A percentile compares a stretch with the other conserved stretches of the same genome.
Evolutionary conservation across 305 asterid species (phyloP).

Genomic region (Plantago rigida): DNA sequence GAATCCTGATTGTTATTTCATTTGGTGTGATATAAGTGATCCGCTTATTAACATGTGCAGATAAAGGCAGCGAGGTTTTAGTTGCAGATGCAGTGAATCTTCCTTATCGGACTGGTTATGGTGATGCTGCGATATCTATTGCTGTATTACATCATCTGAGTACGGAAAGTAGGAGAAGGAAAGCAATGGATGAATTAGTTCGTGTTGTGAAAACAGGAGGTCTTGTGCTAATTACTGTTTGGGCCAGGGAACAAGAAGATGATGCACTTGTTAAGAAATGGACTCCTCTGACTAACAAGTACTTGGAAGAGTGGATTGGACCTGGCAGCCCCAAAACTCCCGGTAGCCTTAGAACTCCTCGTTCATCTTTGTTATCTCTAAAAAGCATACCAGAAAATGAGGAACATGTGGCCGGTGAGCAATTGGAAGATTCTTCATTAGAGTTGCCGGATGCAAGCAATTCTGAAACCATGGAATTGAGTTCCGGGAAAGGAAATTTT

Average conservation of each 20-base stretch:
- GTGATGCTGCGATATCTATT: slow-evolving; percentile 89
- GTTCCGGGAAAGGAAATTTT: slow-evolving; percentile 21
- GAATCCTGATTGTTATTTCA: slow-evolving; percentile 52
- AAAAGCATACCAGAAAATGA: slow-evolving; percentile 73
- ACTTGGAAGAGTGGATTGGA: slow-evolving; percentile 78
- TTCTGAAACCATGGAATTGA: slow-evolving; percentile 19
- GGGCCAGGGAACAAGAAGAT: slow-evolving; percentile 97
- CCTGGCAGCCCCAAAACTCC: slow-evolving; percentile 73
- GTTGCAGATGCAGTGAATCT: slow-evolving; percentile 92
- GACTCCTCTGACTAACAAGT: slow-evolving; percentile 75
- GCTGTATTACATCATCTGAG: slow-evolving; percentile 94
- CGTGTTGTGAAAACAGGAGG: slow-evolving; percentile 76
- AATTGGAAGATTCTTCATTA: slow-evolving; percentile 12
- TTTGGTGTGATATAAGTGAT: slow-evolving; percentile 80
- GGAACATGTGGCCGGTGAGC: slow-evolving; percentile 37
- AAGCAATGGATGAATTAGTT: slow-evolving; percentile 75
- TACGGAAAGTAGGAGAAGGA: slow-evolving; percentile 70
- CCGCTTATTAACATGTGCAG: slow-evolving; percentile 68
- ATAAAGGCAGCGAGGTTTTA: slow-evolving; percentile 72
- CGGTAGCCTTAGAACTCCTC: slow-evolving; percentile 56
- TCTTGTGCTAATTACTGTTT: slow-evolving; percentile 70
- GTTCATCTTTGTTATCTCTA: slow-evolving; percentile 41
- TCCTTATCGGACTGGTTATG: slow-evolving; percentile 69
- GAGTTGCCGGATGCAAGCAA: slow-evolving; percentile 25
- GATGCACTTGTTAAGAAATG: slow-evolving; percentile 64